A percentile compares a stretch with the other conserved stretches of the same genome.
Conservation (phyloP, 495 filamentous ascomycete genomes). For the Lepidopterella palustris region DNA sequence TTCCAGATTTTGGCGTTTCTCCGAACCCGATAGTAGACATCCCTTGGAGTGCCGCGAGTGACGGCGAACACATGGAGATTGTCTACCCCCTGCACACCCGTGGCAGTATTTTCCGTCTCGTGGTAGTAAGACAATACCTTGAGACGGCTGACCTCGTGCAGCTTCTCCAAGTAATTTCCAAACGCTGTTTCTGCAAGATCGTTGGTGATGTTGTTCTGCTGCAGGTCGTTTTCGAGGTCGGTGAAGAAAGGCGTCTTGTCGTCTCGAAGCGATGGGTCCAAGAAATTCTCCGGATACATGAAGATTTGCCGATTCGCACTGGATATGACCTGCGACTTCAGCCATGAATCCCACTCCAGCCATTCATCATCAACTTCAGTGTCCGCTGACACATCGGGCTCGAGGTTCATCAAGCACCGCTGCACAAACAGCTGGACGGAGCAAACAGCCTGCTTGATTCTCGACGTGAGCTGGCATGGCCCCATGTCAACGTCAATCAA, state of each 20-base stretch:
- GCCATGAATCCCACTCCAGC: slow-evolving; percentile 24
- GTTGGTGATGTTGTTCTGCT: slow-evolving; percentile 20
- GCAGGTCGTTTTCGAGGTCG: slow-evolving; percentile 30
- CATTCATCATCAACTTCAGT: slow-evolving; percentile 4
- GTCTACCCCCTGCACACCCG: neutral
- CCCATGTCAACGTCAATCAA: slow-evolving; percentile 39
- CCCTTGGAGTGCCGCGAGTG: neutral
- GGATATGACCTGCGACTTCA: slow-evolving; percentile 31
- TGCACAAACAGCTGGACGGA: slow-evolving; percentile 37
- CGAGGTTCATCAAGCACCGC: slow-evolving; percentile 38
- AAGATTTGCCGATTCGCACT: slow-evolving; percentile 39
- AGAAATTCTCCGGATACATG: slow-evolving; percentile 41
- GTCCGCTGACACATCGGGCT: slow-evolving; percentile 11
- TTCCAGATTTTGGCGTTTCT: neutral
- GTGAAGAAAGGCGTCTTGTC: slow-evolving; percentile 35
- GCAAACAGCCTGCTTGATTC: slow-evolving; percentile 39
- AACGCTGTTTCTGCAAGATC: neutral
- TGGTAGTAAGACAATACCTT: neutral
- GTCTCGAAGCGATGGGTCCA: slow-evolving; percentile 37
- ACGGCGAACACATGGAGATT: neutral
- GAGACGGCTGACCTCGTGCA: neutral
- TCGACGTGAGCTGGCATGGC: slow-evolving; percentile 30
- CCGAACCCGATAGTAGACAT: neutral
- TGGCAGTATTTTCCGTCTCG: neutral
- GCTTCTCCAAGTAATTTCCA: neutral